These are phyloP conservation scores for Clarireedia paspali DNA, from an alignment of 2,329 filamentous ascomycete species.

Conservation along the genomic window DNA sequence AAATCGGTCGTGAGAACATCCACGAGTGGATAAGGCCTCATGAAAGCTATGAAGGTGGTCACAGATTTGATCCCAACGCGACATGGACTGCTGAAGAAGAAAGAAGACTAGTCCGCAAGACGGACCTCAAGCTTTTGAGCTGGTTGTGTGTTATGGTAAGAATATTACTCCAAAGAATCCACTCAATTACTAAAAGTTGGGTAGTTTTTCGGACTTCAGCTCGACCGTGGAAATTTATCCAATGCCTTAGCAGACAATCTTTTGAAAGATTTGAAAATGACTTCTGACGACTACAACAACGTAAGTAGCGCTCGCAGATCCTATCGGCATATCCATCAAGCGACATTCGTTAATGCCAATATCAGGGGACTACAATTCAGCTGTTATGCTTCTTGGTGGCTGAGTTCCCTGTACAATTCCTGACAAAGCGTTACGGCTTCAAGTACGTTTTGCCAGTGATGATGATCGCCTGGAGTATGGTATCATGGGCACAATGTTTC, in stretches of 20 bases:
- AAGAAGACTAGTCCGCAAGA: slow-evolving; percentile 45
- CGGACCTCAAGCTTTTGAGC: slow-evolving; percentile 1
- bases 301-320: slow-evolving; percentile 1
- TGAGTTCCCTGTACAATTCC: slow-evolving; percentile 50
- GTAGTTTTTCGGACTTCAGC: slow-evolving; percentile 49
- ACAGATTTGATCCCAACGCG: slow-evolving; percentile 38
- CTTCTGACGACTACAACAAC: slow-evolving; percentile 17
- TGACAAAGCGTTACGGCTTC: slow-evolving; percentile 42
- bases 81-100: slow-evolving; percentile 52
- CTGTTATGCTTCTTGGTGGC: slow-evolving; percentile 30
- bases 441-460: slow-evolving; percentile 46
- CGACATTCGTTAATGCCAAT: slow-evolving; percentile 26
- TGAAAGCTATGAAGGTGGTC: slow-evolving; percentile 4
- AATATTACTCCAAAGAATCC: neutral
- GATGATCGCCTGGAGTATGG: slow-evolving; percentile 45
- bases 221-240: slow-evolving; percentile 50
- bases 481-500: slow-evolving; percentile 39
- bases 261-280: slow-evolving; percentile 6
- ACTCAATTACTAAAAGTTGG: neutral
- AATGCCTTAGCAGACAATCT: slow-evolving; percentile 46
- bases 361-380: slow-evolving; percentile 41
- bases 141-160: slow-evolving; percentile 7
- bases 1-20: too few relatives aligned
- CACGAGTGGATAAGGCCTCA: neutral
- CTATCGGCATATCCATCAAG: neutral